Conservation (phyloP, 2,329 filamentous ascomycete genomes). For the Lasiodiplodia gonubiensis region DNA sequence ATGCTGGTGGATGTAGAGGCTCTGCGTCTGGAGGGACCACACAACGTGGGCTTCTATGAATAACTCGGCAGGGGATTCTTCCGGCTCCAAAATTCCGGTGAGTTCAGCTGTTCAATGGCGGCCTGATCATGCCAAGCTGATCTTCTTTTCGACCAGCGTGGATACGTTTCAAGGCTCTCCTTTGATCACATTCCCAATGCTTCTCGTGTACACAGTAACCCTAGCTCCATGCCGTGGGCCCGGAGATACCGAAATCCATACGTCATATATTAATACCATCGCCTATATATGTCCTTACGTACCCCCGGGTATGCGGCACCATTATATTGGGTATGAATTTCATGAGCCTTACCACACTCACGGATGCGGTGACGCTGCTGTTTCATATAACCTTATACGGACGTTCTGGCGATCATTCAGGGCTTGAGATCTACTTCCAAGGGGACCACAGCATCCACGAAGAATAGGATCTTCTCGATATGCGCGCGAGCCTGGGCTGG, state of each 20-base stretch:
- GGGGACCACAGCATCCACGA: background rate
- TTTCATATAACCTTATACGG: constrained; percentile 15
- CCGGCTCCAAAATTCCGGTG: background rate
- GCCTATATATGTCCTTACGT: background rate
- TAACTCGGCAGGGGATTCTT: background rate
- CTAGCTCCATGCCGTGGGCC: no score
- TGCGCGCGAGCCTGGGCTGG: background rate
- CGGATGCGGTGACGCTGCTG: background rate
- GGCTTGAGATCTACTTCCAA: background rate
- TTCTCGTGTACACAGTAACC: background rate
- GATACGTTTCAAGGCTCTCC: background rate
- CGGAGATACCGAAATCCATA: background rate
- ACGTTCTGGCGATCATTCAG: background rate
- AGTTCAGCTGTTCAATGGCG: background rate
- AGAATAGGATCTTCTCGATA: background rate
- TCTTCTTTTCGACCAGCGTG: background rate
- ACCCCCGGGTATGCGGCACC: background rate
- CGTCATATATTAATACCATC: constrained; percentile 7
- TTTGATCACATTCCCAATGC: background rate
- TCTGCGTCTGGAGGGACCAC: background rate
- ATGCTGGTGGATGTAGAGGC: background rate
- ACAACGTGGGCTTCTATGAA: background rate
- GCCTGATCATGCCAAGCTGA: background rate
- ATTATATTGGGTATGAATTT: background rate
- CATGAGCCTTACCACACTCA: background rate